Percentiles rank a stretch among this genome's conserved stretches.
Conservation (phyloP, 176 grass and related monocot species). For the Cenchrus purpureus region DNA sequence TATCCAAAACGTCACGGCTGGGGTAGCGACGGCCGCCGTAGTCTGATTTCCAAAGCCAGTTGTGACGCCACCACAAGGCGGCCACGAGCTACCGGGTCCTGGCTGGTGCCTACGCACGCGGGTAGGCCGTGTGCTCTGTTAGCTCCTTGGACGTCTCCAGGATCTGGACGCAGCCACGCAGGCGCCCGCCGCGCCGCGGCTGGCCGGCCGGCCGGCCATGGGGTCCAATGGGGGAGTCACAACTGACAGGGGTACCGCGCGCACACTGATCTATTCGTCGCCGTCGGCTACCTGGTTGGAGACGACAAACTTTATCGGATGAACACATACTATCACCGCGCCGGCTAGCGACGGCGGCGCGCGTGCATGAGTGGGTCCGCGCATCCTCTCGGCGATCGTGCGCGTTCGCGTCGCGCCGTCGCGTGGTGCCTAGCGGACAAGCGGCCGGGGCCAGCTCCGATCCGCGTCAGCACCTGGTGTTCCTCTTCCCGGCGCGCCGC, state of each 20-base stretch:
- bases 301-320: background rate
- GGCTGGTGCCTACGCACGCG: background rate
- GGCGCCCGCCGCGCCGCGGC: background rate
- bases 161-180: background rate
- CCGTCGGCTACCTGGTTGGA: background rate
- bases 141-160: background rate
- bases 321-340: background rate
- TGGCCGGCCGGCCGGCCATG: background rate
- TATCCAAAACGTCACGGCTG: background rate
- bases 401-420: background rate
- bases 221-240: slow-evolving; percentile 23
- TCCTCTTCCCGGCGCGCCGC: slow-evolving; percentile 25
- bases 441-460: background rate
- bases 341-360: too few species aligned
- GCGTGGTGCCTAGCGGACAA: background rate
- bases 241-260: background rate
- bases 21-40: background rate
- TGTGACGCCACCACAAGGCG: background rate
- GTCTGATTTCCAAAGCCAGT: slow-evolving; percentile 10
- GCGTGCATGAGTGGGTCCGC: background rate
- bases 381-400: background rate
- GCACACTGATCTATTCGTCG: slow-evolving; percentile 29
- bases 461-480: background rate
- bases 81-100: too few species aligned
- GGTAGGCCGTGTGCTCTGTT: background rate